Percentiles rank a stretch among this genome's conserved stretches.
Evolutionary conservation across 73 alveolate genomes (phyloP).

Genomic region (Halteria grandinella): DNA sequence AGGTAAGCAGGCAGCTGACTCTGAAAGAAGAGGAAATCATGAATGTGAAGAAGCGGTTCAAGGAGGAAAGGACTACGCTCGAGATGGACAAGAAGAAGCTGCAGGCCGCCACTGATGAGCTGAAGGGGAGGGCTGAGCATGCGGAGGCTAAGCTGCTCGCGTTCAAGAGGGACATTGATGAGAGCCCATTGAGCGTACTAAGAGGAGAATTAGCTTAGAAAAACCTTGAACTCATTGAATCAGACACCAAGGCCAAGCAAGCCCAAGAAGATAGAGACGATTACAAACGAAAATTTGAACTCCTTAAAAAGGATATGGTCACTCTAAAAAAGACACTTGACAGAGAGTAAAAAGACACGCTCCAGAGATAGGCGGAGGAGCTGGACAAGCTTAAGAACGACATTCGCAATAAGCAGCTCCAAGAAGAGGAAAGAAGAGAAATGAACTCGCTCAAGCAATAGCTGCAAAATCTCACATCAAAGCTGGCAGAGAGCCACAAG

Average conservation of each 20-base stretch:
- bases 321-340: constrained; percentile 78
- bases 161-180: constrained; percentile 83
- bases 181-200: constrained; percentile 76
- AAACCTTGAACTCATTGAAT: constrained; percentile 77
- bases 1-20: constrained; percentile 77
- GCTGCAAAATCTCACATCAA: constrained; percentile 52
- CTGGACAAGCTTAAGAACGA: constrained; percentile 79
- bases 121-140: constrained; percentile 70
- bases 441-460: constrained; percentile 76
- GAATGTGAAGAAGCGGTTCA: constrained; percentile 75
- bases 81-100: constrained; percentile 72
- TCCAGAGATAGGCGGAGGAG: constrained; percentile 84
- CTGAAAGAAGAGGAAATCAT: constrained; percentile 92
- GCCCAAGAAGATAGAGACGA: constrained; percentile 70
- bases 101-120: constrained; percentile 62
- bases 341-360: constrained; percentile 77
- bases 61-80: constrained; percentile 77
- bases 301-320: constrained; percentile 75
- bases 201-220: constrained; percentile 82
- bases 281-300: constrained; percentile 67
- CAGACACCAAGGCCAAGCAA: constrained; percentile 67
- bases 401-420: constrained; percentile 68
- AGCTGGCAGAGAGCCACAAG: constrained; percentile 14
- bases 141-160: constrained; percentile 70
- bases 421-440: constrained; percentile 84